Conservation (phyloP, 2,329 filamentous ascomycete species). For the Pleurostoma richardsiae region DNA sequence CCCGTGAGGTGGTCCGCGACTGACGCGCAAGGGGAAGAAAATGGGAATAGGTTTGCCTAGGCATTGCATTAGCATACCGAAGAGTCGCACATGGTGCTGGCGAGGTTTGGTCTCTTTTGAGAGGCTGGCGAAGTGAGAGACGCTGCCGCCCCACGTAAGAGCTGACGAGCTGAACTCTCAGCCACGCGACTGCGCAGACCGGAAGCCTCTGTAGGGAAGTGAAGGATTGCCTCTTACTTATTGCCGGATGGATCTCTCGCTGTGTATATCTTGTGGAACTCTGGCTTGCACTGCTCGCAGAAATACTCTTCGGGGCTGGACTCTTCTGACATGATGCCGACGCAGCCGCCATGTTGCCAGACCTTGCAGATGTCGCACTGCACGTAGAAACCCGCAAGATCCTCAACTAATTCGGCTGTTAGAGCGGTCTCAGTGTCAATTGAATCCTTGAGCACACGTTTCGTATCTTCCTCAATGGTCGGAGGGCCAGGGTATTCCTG, state of each 20-base stretch:
- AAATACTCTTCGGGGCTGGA: conserved; percentile 96
- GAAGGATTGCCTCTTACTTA: conserved; percentile 60
- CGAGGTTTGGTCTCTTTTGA: too few relatives aligned
- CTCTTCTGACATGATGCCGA: conserved; percentile 92
- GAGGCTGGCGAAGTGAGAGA: conserved; percentile 16
- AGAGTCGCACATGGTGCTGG: not conserved
- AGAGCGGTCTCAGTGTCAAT: conserved; percentile 53
- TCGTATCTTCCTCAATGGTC: conserved; percentile 51
- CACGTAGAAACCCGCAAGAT: conserved; percentile 91
- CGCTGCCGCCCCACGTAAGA: conserved; percentile 13
- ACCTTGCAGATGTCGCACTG: conserved; percentile 98
- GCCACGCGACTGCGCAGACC: conserved; percentile 2
- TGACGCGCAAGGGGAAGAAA: conserved; percentile 56
- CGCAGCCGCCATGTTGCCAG: conserved; percentile 97
- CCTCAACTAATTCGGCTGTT: conserved; percentile 66
- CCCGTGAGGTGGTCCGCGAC: conserved; percentile 54
- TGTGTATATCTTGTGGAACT: conserved; percentile 78
- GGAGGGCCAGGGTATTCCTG: conserved; percentile 91
- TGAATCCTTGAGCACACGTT: conserved; percentile 48
- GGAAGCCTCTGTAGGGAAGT: conserved; percentile 4
- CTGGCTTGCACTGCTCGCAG: conserved; percentile 89
- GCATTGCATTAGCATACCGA: conserved; percentile 30
- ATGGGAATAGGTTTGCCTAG: conserved; percentile 61
- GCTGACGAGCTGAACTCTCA: conserved; percentile 16
- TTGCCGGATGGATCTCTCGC: conserved; percentile 74